A percentile compares a stretch with the other conserved stretches of the same genome.
Conservation (phyloP, 139 green algal genomes). For the Tetradesmus obliquus region DNA sequence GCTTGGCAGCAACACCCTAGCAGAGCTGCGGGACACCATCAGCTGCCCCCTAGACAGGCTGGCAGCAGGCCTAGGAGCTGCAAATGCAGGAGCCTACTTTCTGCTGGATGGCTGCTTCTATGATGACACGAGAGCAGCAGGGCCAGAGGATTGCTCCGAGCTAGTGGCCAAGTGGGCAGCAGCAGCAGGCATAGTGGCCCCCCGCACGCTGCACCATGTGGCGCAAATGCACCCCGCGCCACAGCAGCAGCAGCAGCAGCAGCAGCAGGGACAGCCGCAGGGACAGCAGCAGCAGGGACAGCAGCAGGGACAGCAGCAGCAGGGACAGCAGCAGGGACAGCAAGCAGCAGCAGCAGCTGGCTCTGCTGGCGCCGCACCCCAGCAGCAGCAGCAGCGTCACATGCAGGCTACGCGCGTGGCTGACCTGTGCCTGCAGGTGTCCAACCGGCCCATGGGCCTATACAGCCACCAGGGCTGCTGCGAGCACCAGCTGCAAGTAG, state of each 20-base stretch:
- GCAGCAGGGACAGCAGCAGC: not conserved
- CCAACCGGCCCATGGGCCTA: not conserved
- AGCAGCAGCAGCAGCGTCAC: not conserved
- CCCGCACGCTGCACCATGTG: not conserved
- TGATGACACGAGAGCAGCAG: not conserved
- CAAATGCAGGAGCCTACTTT: not conserved
- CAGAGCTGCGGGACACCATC: not conserved
- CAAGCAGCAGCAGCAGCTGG: not conserved
- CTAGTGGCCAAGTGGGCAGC: not conserved
- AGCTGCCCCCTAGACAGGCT: not conserved
- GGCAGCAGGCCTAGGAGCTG: not conserved
- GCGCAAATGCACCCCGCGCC: not conserved
- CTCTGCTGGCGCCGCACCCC: not conserved
- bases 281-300: not conserved
- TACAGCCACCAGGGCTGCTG: constrained; percentile 27
- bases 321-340: not conserved
- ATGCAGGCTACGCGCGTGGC: not conserved
- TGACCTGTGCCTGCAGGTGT: not conserved
- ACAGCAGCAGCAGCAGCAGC: not conserved
- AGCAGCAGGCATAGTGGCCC: not conserved
- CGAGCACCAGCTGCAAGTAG: not conserved
- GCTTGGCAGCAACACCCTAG: not conserved
- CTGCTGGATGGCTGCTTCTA: not conserved
- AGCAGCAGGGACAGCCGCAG: not conserved
- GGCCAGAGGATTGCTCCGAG: not conserved